A percentile compares a stretch with the other conserved stretches of the same genome.
These are phyloP conservation scores for Wickerhamomyces strasburgensis DNA, from an alignment of 805 yeast species.

Conservation along the genomic window DNA sequence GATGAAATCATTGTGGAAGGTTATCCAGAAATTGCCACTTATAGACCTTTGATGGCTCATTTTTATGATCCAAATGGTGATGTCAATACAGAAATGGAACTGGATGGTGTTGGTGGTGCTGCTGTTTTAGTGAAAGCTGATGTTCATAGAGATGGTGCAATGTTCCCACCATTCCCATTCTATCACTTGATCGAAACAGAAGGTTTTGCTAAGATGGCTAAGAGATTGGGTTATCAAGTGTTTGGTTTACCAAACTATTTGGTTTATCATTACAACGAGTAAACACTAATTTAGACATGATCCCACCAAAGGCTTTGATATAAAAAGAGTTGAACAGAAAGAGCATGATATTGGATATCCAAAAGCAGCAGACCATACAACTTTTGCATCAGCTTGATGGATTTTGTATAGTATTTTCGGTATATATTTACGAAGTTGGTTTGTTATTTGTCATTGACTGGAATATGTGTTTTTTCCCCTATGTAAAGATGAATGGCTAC, in stretches of 20 bases:
- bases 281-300: too few relatives aligned
- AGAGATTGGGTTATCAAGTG: slow-evolving; percentile 85
- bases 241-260: slow-evolving; percentile 92
- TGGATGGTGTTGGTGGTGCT: slow-evolving; percentile 98
- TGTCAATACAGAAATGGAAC: slow-evolving; percentile 60
- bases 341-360: too few relatives aligned
- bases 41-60: slow-evolving; percentile 91
- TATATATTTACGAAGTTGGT: too few relatives aligned
- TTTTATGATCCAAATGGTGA: slow-evolving; percentile 67
- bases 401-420: too few relatives aligned
- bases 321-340: too few relatives aligned
- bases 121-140: slow-evolving; percentile 94
- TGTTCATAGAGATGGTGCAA: slow-evolving; percentile 98
- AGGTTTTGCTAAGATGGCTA: slow-evolving; percentile 98
- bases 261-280: slow-evolving; percentile 88
- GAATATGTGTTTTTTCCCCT: too few relatives aligned
- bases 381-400: too few relatives aligned
- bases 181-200: slow-evolving; percentile 96
- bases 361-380: too few relatives aligned
- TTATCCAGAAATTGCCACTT: slow-evolving; percentile 88
- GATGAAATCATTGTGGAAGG: slow-evolving; percentile 97
- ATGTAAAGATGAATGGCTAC: too few relatives aligned
- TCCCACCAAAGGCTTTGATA: too few relatives aligned
- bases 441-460: too few relatives aligned
- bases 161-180: slow-evolving; percentile 98